Evolutionary conservation across 306 rosid species (phyloP), one percentile per base, ranked within the genome.

Genomic region (Luffa acutangula): DNA sequence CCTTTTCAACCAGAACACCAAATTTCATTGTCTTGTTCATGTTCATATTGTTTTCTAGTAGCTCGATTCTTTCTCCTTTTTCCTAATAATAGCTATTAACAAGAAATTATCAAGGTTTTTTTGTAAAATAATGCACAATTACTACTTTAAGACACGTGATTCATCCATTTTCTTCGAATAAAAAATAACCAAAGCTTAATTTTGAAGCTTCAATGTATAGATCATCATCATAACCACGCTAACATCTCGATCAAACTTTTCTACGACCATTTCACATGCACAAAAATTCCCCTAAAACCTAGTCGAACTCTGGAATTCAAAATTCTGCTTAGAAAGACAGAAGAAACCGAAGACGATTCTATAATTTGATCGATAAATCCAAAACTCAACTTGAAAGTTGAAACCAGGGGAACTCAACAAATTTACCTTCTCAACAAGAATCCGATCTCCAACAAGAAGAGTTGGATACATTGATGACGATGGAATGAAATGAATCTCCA

Each of bases 381-480:
- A 65, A 65, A 37, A 65, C 31, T 7, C 25, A 65, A 3, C 21
- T 21, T 31, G 6, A 65, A 65, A 3, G 12, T 21, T 31, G 6
- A 65, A 65, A 17, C 13, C 60, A 31, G 45, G 58, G 13, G 7
- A n/a, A 14, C 37, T 36, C 12, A 46, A 6, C 5, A 33, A 25
- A 48, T 6, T 39, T 41, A 88, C 92, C 97, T 87, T 94, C 85
- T 92, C 93, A 18, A 94, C 85, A 18, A 94, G 42, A 58, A 94
- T 80, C 49, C 97, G 94, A 81, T 94, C 97, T 17, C 89, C 97
- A 52, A 88, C 89, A 45, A 87, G 87, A 67, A 94, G 93, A 67
- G 98, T 92, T 1, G 97, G 97, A 82, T 75, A 86, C 98, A 94
- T 94, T 13, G 98, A 94, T 66, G 91, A 83, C 0, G 98, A 94